Base-by-base conservation (phyloP, 768 basidiomycete species). In the Pulveroboletus frians region DNA sequence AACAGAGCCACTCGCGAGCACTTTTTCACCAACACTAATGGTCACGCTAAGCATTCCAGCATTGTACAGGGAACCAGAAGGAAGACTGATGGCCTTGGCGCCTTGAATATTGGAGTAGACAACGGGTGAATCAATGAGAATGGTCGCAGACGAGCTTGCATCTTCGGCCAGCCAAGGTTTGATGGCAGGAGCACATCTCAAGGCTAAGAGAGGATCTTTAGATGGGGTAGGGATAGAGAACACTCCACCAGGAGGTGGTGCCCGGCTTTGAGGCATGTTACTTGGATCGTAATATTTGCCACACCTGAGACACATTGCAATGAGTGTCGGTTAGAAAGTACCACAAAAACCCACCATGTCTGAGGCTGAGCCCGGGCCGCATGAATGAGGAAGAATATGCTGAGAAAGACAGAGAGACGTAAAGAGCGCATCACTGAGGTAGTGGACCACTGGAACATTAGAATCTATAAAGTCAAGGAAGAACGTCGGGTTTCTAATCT, bases 161-260 rank as follows among this genome's bases (percentile, higher is more conserved):
- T 82, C 81, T 52, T 77, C 78, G 5, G 76, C 71, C 18, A 84
- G 69, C 59, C 80, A 84, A 2, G 82, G 82, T 26, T 73, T 71
- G 42, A 81, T 72, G 1, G 79, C 78, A 29, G 79, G 81, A 0
- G 73, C 71, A 53, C 82, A 84, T 46, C 80, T 76, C 26, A 84
- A 64, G 15, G 80, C 77, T 26, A 84, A 65, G 11, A 81, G 70
- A 27, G 79, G 74, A 4, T 40, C 63, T 17, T 67, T 50, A 15
- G 72, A 73, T 3, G 58, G 51, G 5, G 57, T 63, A 11, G 76
- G 75, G 14, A 67, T 49, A 6, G 71, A 65, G 51, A 79, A 80
- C 45, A 68, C 60, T 38, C 79, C 77, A 3, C 77, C 80, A 51
- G 79, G 78, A 34, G 73, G 70, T 20, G 71, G 70, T 15, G 77